A percentile compares a stretch with the other conserved stretches of the same genome.
Conservation (phyloP, 208 protist species). For the Crithidia expoeki region DNA sequence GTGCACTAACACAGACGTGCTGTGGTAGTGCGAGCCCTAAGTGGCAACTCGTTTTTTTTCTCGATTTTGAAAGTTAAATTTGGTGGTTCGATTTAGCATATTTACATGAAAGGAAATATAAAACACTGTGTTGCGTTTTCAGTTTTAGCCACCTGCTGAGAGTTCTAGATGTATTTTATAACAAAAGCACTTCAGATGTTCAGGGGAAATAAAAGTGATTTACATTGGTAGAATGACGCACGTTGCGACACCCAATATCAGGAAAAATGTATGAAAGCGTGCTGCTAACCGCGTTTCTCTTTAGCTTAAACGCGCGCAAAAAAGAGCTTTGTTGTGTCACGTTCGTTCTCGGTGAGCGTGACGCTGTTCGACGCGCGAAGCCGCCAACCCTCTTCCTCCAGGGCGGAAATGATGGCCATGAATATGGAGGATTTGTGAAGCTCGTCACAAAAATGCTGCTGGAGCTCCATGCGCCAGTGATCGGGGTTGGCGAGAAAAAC, state of each 20-base stretch:
- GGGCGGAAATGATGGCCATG: conserved; percentile 72
- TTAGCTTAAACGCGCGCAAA: conserved; percentile 62
- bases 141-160: too few relatives aligned
- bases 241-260: too few relatives aligned
- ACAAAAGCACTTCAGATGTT: too few relatives aligned
- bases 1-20: too few relatives aligned
- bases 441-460: conserved; percentile 92
- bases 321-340: conserved; percentile 86
- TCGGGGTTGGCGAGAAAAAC: conserved; percentile 74
- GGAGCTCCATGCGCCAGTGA: conserved; percentile 89
- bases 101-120: conserved; percentile 1
- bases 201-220: too few relatives aligned
- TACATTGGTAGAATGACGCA: too few relatives aligned
- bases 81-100: too few relatives aligned
- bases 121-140: background rate
- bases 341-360: conserved; percentile 42
- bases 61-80: too few relatives aligned
- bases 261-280: background rate
- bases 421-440: conserved; percentile 86
- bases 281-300: too few relatives aligned
- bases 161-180: too few relatives aligned
- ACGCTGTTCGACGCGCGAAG: conserved; percentile 79
- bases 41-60: too few relatives aligned
- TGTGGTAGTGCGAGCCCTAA: too few relatives aligned
- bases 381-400: conserved; percentile 88